Evolutionary conservation across 108 stramenopile genomes (phyloP), one percentile per base, ranked within the genome.

Genomic region (Bacterosira constricta): DNA sequence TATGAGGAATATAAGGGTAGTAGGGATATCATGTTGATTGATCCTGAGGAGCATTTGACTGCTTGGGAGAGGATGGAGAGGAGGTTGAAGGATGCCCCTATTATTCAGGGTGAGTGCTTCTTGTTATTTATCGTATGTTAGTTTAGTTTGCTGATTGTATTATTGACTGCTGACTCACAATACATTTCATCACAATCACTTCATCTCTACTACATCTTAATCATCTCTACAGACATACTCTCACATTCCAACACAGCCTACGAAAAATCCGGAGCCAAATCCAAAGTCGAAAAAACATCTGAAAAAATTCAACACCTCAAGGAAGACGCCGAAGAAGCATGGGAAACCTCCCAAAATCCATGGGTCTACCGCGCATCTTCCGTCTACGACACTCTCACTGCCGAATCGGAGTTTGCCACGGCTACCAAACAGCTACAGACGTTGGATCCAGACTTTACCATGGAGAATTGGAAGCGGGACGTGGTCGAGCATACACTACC

Each of bases 321-420:
- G 9, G 92, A 95, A 69, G 96, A 98, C 68, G 96, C 92, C 25
- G 70, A 73, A 20, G 98, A 98, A 81, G 89, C 96, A 23, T 98
- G 97, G 97, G 98, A 99, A 72, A 99, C 98, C 53, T 94, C 87
- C 54, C 98, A 98, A 83, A 97, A 99, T 88, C 99, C 99, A 10
- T 89, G 98, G 85, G 97, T 99, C 10, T 99, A 99, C 73, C 93
- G 94, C 45, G 83, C 92, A 18, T 97, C 96, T 32, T 92, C 90
- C 25, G 93, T 95, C 30, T 97, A 94, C 73, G 99, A 99, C 59
- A 96, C 96, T 13, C 35, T 99, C 51, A 97, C 97, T 3, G 96
- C 96, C 0, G 97, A 98, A 83, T 94, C 96, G 13, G 97, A 98
- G 21, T 88, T 86, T 66, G 91, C 93, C n/a, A 68, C 91, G 15